Base-by-base conservation (phyloP, 139 green algal genomes). In the Coccomyxa sp. region DNA sequence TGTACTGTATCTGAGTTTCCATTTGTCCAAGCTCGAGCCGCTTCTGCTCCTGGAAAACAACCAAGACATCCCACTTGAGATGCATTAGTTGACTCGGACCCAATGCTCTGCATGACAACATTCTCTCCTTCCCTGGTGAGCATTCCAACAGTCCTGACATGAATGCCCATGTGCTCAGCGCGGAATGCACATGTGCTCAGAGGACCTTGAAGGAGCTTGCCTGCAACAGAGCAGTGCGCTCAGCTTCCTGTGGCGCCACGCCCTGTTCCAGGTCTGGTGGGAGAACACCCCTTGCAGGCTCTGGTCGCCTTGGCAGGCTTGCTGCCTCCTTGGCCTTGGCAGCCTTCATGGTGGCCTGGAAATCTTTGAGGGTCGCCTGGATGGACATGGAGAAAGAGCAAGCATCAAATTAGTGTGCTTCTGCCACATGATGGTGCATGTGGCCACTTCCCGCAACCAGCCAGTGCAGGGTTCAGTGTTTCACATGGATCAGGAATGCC, bases 1-100 rank as follows among this genome's bases (percentile, higher is more conserved):
- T 94, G 83, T 93, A 94, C 27, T 86, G 67, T 28, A 97, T 88
- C 67, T 88, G 74, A 23, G 90, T 90, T 16, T 96, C 93, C 83
- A 96, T 83, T 16, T 81, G 66, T 9, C 86, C 74, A 21, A 85
- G 57, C 86, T 92, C 84, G 76, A 87, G 59, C 82, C 58, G 31
- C 28, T 80, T 32, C 74, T 89, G 67, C 74, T 86, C 13, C 28
- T 83, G 59, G 76, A 45, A 13, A 58, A 18, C 23, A n/a, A 27
- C 79, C 58, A 1, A 51, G 3, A 51, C 38, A 7, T 51, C 38
- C 38, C 38, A 51, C 38, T 51, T 51, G 38, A 51, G 38, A 28
- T 71, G 4, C 63, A 71, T 71, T 71, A 68, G 60, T 14, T 14
- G 16, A 68, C 14, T 13, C 16, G 76, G 28, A 15, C 25, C 12